Evolutionary conservation across 2,329 filamentous ascomycete genomes (phyloP).

Genomic region (Drechslera avenae): DNA sequence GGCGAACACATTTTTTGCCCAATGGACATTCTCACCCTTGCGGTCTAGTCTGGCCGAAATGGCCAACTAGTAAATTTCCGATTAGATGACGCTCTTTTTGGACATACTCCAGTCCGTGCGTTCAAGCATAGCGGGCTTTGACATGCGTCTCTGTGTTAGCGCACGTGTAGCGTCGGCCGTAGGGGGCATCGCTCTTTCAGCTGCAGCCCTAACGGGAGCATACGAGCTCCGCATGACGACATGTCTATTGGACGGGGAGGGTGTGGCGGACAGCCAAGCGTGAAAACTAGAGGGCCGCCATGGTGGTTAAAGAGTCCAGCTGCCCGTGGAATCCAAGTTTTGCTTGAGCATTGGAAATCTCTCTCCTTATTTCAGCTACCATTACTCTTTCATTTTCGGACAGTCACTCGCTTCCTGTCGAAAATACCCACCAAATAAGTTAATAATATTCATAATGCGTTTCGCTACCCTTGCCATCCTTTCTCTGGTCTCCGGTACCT

Average conservation of each 20-base stretch:
- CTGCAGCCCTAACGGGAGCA: conserved; percentile 9
- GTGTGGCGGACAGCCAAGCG: conserved; percentile 11
- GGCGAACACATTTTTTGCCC: neutral
- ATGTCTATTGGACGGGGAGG: conserved; percentile 18
- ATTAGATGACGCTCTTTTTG: neutral
- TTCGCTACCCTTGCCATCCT: conserved; percentile 30
- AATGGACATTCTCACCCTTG: conserved; percentile 3
- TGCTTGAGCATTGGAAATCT: neutral
- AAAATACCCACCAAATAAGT: neutral
- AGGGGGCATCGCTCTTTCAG: conserved; percentile 10
- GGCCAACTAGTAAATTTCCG: conserved; percentile 6
- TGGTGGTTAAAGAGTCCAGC: conserved; percentile 12
- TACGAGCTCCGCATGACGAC: conserved; percentile 8
- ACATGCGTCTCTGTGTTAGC: conserved; percentile 6
- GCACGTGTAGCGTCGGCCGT: conserved; percentile 22
- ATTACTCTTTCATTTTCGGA: conserved; percentile 4
- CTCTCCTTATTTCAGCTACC: neutral
- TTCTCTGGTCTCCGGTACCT: conserved; percentile 32
- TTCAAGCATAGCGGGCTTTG: conserved; percentile 15
- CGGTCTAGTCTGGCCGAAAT: conserved; percentile 9
- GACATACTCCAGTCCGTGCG: conserved; percentile 15
- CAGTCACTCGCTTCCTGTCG: conserved; percentile 7
- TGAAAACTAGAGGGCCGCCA: conserved; percentile 19
- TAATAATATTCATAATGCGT: conserved; percentile 39
- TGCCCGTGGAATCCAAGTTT: neutral